A percentile compares a stretch with the other conserved stretches of the same genome.
Conservation (phyloP, 2,329 filamentous ascomycete species). For the Blastomyces gilchristii region DNA sequence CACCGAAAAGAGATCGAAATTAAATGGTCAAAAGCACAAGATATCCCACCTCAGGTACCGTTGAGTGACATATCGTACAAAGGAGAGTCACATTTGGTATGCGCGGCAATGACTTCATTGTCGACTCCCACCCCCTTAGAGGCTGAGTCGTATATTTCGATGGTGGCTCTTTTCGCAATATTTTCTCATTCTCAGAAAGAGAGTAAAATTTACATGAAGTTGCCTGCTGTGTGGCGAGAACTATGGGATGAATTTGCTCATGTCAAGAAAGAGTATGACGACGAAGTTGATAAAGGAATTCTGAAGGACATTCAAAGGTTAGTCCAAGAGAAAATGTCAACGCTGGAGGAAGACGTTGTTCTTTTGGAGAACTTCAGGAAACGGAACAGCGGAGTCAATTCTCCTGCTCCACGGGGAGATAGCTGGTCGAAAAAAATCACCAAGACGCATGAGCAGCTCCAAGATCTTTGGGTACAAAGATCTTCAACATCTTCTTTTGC, state of each 20-base stretch:
- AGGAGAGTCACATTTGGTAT: constrained; percentile 40
- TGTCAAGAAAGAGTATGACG: constrained; percentile 57
- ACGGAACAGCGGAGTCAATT: constrained; percentile 26
- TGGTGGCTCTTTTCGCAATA: constrained; percentile 67
- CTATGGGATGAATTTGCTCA: constrained; percentile 72
- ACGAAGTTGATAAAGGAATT: constrained; percentile 58
- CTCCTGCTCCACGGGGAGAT: background rate
- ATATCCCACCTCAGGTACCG: constrained; percentile 35
- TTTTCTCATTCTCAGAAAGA: constrained; percentile 71
- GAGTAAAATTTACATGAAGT: constrained; percentile 68
- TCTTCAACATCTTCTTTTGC: constrained; percentile 51
- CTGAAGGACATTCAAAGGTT: constrained; percentile 52
- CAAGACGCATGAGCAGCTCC: constrained; percentile 33
- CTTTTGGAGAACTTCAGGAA: constrained; percentile 64
- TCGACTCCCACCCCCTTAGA: constrained; percentile 67
- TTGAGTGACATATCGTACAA: constrained; percentile 35
- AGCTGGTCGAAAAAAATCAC: constrained; percentile 17
- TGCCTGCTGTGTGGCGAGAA: constrained; percentile 74
- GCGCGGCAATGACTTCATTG: constrained; percentile 62
- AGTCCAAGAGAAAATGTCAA: constrained; percentile 28
- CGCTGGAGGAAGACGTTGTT: constrained; percentile 61
- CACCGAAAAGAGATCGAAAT: constrained; percentile 67
- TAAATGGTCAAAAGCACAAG: constrained; percentile 66
- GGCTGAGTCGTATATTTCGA: constrained; percentile 79
- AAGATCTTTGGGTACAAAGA: constrained; percentile 44